Base-by-base conservation (phyloP, 129 eudicot species). In the Daucus carota region DNA sequence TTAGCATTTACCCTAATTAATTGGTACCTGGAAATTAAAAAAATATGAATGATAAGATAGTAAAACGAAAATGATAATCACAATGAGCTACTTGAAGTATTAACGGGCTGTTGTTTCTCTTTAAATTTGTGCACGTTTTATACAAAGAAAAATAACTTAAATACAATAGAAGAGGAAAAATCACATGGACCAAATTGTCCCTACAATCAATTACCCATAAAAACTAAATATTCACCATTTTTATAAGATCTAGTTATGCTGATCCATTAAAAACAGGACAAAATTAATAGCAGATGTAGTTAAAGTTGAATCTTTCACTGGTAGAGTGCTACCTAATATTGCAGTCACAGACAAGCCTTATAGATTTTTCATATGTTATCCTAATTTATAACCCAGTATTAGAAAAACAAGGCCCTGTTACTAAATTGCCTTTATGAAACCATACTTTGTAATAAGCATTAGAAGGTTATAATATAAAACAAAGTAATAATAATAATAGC, bases 1-100 rank as follows among this genome's bases (percentile, higher is more conserved):
- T 93, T 90, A 1, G 95, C 92, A 54, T 89, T 88, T 73, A 93
- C 84, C 79, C 96, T 82, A 45, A 93, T 93, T 34, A 93, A 87
- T 75, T 93, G 91, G 83, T 88, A 93, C 82, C 98, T 93, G 81
- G 36, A 71, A 66, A 70, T 16, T 50, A 22, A 4, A 75, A 46
- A n/a, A 54, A 43, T 20, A 43, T 8, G n/a, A 57, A 2, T 26
- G 24, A 9, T 12, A 67, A 67, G 42, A 32, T 36, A 26, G 12
- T 34, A 34, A 33, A 67, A 12, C 14, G 10, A 34, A 16, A 67
- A 29, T 65, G 31, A 31, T 31, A 26, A 59, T 63, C 9, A 41
- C 38, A 1, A 13, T 6, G 18, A 42, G 38, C 42, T 18, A 32
- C 22, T 66, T 66, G 42, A 33, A 34, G 24, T 54, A 63, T 33